Evolutionary conservation across 495 filamentous ascomycete genomes (phyloP), one percentile per base, ranked within the genome.

Genomic region (Xylaria intraflava): DNA sequence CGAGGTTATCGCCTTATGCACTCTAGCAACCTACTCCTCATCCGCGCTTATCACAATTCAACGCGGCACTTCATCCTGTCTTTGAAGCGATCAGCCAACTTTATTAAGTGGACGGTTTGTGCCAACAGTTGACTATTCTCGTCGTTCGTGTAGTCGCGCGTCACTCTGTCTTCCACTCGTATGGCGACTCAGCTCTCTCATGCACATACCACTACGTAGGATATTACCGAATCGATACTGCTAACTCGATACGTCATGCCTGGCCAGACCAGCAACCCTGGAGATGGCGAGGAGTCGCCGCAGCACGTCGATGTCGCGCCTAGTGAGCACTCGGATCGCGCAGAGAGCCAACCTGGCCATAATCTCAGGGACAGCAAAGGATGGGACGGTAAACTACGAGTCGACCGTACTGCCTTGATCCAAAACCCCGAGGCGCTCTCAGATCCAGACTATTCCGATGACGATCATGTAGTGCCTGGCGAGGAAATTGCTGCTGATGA

Each of bases 311-410:
- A 75, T 43, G 66, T 76, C 17, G 55, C 69, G 40, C 62, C 72
- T 33, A 68, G 69, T 24, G 63, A 56, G n/a, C 55, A 70, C 33
- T 61, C 63, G 6, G 65, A 70, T 7, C 61, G 60, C n/a, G 58
- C 63, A 55, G 72, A 76, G n/a, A 65, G 61, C 49, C 67, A 73
- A 47, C 50, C 67, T 11, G 75, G 70, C 43, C 72, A 71, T 10
- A 66, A 67, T 12, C 64, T 75, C 17, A 71, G 66, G 52, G 71
- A 88, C 64, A 85, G 83, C 68, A 88, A 86, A 62, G 90, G 90
- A 49, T 96, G 90, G 90, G 90, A 95, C 71, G 91, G 91, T 47
- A 96, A 96, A 70, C 77, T 95, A 46, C 77, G 91, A 14, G 67
- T 89, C 9, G 81, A 86, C 46, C 85, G 83, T 56, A 79, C 69